Evolutionary conservation across 257 asterid species (phyloP).

Genomic region (Scutellaria galericulata): DNA sequence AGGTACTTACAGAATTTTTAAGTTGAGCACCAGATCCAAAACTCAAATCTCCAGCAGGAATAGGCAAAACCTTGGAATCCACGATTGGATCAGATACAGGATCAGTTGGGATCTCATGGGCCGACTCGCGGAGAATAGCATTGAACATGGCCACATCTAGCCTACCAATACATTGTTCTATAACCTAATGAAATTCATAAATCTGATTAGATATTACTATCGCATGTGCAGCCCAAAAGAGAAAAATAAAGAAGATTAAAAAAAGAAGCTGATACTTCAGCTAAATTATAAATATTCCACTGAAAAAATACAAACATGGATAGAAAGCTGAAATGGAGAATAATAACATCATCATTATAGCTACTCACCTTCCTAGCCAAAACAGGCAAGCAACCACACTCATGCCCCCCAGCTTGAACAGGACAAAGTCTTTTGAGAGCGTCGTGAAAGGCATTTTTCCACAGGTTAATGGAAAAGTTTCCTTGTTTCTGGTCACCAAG

Average conservation of each 20-base stretch:
- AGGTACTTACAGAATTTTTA: slow-evolving; percentile 74
- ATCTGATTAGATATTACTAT: slow-evolving; percentile 35
- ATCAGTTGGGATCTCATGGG: slow-evolving; percentile 96
- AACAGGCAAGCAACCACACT: slow-evolving; percentile 96
- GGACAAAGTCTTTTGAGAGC: slow-evolving; percentile 89
- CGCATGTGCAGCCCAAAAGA: neutral
- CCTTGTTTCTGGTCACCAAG: slow-evolving; percentile 85
- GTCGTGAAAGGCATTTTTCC: slow-evolving; percentile 85
- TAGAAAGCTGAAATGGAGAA: slow-evolving; percentile 19
- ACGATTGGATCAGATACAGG: slow-evolving; percentile 98
- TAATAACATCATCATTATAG: slow-evolving; percentile 5
- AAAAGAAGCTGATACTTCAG: slow-evolving; percentile 5
- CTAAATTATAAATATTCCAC: neutral
- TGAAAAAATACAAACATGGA: neutral
- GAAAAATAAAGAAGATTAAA: neutral
- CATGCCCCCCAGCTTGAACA: slow-evolving; percentile 89
- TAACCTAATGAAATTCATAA: slow-evolving; percentile 54
- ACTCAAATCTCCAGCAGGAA: slow-evolving; percentile 97
- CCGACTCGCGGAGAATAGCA: slow-evolving; percentile 97
- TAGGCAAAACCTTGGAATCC: slow-evolving; percentile 91
- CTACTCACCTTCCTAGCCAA: slow-evolving; percentile 77
- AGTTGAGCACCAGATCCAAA: slow-evolving; percentile 98
- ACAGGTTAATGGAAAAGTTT: slow-evolving; percentile 74
- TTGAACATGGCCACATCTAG: slow-evolving; percentile 96
- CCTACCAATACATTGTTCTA: slow-evolving; percentile 89